Base-by-base conservation (phyloP, 2,329 filamentous ascomycete genomes). In the Pseudogymnoascus sp. region DNA sequence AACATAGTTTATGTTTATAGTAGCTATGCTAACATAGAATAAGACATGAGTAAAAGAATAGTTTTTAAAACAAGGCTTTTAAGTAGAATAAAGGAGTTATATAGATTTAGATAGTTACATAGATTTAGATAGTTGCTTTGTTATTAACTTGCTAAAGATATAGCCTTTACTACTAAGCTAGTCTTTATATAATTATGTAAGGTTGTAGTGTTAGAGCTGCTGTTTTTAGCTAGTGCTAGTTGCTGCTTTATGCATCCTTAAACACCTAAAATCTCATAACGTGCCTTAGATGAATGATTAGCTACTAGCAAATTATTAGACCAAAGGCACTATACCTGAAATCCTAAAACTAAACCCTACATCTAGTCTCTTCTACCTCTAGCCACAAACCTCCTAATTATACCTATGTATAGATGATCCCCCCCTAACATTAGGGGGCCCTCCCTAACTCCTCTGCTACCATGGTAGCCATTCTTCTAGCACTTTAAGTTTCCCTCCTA, bases 401-500 rank as follows among this genome's bases (percentile, higher is more conserved):
- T 60, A 21, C 36, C 16, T 60, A 0, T 51, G 21, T 7, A n/a
- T 28, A 1, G 45, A 51, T 28, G 45, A 28, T 51, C 5, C 45
- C 45, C 45, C 45, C 6, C 43, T n/a, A 51, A 51, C 13, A 51
- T 51, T 13, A 28, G 10, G 45, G 23, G 45, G 43, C 11, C 45
- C 45, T n/a, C 23, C 23, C 43, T 13, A 14, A 10, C 21, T 28
- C 45, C 45, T 51, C 43, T 48, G 45, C 45, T 23, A 60, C 54
- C 13, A 60, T 60, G 28, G 54, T 28, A 60, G 54, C 54, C 28
- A 60, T 6, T 6, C 51, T 34, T 16, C 54, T 60, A 3, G 54
- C 54, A 60, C 54, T 60, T 60, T 21, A 13, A 60, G 54, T 28
- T 60, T n/a, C 51, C 54, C 54, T 36, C 54, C 28, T 28, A 37